phyloP scores from a whole-genome alignment of 345 rosid genomes.

The Raphanus raphanistrum region DNA sequence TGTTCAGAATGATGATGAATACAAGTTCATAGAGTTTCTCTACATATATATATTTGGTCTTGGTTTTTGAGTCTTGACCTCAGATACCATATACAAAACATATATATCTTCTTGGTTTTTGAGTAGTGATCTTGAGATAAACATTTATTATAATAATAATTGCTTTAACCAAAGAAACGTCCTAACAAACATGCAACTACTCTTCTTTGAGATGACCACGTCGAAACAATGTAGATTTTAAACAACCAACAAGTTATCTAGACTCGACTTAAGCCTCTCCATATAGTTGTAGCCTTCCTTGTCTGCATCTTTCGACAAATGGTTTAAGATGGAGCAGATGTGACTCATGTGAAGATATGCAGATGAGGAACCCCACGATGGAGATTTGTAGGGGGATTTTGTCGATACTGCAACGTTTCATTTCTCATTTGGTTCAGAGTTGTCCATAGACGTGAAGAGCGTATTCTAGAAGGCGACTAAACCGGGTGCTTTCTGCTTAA shows the following conservation, averaged over 20 bases:
- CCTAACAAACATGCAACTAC: neutral
- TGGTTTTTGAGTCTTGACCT: no score
- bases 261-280: neutral
- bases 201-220: neutral
- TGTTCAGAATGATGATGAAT: conserved; percentile 20
- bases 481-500: neutral
- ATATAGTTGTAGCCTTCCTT: neutral
- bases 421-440: neutral
- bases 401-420: neutral
- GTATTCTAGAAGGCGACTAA: neutral
- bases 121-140: no score
- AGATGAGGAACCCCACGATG: neutral
- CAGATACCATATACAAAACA: no score
- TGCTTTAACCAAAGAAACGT: neutral
- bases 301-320: neutral
- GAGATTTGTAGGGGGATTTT: neutral
- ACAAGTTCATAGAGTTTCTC: neutral
- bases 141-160: neutral
- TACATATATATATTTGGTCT: no score
- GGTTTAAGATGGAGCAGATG: neutral
- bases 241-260: neutral
- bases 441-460: neutral
- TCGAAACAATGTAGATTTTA: neutral
- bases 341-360: neutral
- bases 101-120: no score